phyloP scores from a whole-genome alignment of 306 rosid species.

The Senna siamea region DNA sequence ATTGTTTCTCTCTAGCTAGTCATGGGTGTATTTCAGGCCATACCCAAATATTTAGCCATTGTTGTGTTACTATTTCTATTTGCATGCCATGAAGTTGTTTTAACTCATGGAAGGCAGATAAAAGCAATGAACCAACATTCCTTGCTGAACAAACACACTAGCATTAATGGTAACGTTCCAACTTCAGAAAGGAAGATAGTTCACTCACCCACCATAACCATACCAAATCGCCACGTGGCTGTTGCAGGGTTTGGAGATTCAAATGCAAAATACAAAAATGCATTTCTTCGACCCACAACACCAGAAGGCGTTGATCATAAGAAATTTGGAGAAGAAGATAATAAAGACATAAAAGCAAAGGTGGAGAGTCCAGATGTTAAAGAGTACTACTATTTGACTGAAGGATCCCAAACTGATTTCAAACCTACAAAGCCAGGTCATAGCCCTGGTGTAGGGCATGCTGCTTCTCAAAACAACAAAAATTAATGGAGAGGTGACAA shows the following conservation, averaged over 20 bases:
- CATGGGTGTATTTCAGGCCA: constrained; percentile 9
- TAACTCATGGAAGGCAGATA: constrained; percentile 12
- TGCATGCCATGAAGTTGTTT: neutral
- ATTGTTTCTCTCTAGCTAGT: neutral
- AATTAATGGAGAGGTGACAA: too few relatives aligned
- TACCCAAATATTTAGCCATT: neutral
- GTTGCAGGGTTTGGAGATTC: neutral
- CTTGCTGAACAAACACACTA: neutral
- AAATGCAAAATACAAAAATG: too few relatives aligned
- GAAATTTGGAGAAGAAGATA: neutral
- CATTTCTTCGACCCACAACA: too few relatives aligned
- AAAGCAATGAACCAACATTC: neutral
- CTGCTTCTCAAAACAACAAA: constrained; percentile 9
- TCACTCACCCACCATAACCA: neutral
- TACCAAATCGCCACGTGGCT: neutral
- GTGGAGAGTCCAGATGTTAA: constrained; percentile 26
- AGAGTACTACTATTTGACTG: neutral
- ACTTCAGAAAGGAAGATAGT: too few relatives aligned
- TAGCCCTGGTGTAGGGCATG: constrained; percentile 57
- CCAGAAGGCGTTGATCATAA: too few relatives aligned
- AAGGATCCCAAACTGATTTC: constrained; percentile 33
- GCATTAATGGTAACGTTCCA: neutral
- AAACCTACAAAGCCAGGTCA: constrained; percentile 50
- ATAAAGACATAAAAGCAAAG: constrained; percentile 5
- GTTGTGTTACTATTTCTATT: neutral